Percentiles rank a stretch among this genome's conserved stretches.
Evolutionary conservation across 306 rosid genomes (phyloP).

Genomic region (Elaeagnus macrophylla): DNA sequence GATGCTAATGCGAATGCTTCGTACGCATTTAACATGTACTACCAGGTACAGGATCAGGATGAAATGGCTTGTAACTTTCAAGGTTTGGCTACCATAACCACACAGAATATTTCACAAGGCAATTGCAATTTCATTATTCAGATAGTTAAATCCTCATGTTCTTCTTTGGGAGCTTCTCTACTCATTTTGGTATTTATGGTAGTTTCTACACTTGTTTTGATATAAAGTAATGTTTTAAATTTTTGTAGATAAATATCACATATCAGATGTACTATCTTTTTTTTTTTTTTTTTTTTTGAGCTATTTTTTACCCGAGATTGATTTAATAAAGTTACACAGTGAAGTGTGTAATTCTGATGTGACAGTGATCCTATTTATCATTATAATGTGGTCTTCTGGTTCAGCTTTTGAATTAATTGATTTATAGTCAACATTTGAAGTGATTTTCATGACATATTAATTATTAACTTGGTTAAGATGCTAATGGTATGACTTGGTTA

Average conservation of each 20-base stretch:
- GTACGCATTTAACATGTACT: slow-evolving; percentile 86
- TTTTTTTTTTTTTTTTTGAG: background rate
- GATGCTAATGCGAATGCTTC: slow-evolving; percentile 88
- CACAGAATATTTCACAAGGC: slow-evolving; percentile 62
- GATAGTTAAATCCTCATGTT: slow-evolving; percentile 36
- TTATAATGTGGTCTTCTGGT: background rate
- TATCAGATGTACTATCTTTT: background rate
- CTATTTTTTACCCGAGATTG: background rate
- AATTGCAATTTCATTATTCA: slow-evolving; percentile 67
- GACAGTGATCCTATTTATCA: background rate
- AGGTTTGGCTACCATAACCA: slow-evolving; percentile 59
- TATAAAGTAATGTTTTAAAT: slow-evolving; percentile 18
- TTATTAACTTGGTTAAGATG: no score
- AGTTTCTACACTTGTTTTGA: slow-evolving; percentile 23
- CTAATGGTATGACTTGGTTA: no score
- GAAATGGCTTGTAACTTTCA: slow-evolving; percentile 61
- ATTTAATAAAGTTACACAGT: background rate
- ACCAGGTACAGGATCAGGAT: slow-evolving; percentile 72
- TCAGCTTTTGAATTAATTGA: background rate
- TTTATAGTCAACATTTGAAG: no score
- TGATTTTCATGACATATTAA: no score
- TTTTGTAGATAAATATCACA: slow-evolving; percentile 22
- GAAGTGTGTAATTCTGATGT: no score
- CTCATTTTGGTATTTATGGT: slow-evolving; percentile 19
- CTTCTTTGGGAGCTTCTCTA: slow-evolving; percentile 27